These are phyloP conservation scores for Phlyctochytrium planicorne DNA, from an alignment of 192 early-diverging fungal genomes.

Conservation along the genomic window DNA sequence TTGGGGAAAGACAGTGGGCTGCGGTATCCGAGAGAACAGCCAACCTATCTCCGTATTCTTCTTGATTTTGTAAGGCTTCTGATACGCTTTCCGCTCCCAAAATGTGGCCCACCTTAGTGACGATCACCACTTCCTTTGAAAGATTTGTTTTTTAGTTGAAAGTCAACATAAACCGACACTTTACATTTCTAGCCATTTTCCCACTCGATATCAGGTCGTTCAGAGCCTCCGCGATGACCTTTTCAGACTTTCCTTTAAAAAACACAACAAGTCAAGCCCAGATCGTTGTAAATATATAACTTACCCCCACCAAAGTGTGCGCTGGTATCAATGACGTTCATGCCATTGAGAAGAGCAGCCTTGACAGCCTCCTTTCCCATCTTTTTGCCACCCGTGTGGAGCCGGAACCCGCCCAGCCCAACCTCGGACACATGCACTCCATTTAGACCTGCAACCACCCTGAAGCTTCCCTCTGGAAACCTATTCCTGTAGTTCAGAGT, in stretches of 20 bases:
- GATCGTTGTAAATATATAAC: neutral
- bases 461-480: too few relatives aligned
- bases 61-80: neutral
- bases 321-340: slow-evolving; percentile 75
- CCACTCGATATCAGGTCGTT: neutral
- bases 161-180: slow-evolving; percentile 40
- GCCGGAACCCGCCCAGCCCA: slow-evolving; percentile 69
- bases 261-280: neutral
- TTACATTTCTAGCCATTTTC: neutral
- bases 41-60: slow-evolving; percentile 3
- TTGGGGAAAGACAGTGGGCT: slow-evolving; percentile 62
- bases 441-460: too few relatives aligned
- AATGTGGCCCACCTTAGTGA: slow-evolving; percentile 49
- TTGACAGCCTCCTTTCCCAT: slow-evolving; percentile 49
- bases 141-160: slow-evolving; percentile 3
- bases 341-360: slow-evolving; percentile 55
- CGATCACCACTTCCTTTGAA: slow-evolving; percentile 20
- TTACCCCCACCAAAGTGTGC: slow-evolving; percentile 69
- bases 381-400: slow-evolving; percentile 30
- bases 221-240: neutral
- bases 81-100: neutral
- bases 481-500: too few relatives aligned
- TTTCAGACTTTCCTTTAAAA: neutral
- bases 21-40: slow-evolving; percentile 12
- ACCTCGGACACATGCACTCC: too few relatives aligned